Evolutionary conservation across 2,329 filamentous ascomycete genomes (phyloP).

Genomic region (Colletotrichum eremochloae): DNA sequence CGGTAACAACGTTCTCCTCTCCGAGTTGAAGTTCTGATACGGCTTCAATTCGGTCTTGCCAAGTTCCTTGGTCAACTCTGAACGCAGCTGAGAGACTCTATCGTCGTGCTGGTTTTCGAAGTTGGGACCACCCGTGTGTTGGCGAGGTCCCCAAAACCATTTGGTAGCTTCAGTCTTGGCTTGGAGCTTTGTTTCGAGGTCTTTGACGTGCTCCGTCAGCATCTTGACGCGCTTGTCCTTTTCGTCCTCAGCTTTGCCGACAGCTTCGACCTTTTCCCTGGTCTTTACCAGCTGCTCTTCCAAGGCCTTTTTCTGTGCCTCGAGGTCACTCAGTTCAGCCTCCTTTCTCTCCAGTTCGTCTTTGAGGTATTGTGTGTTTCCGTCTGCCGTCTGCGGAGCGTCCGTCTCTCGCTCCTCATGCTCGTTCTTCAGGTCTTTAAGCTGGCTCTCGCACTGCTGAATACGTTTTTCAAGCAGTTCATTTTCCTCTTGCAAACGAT

Average conservation of each 20-base stretch:
- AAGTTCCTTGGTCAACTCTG: conserved; percentile 12
- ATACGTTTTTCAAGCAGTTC: conserved; percentile 1
- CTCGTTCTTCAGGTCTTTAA: background rate
- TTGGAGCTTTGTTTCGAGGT: conserved; percentile 11
- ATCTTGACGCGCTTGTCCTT: background rate
- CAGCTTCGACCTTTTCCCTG: background rate
- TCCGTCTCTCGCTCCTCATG: background rate
- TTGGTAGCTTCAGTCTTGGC: conserved; percentile 19
- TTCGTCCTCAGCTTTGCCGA: background rate
- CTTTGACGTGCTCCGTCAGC: background rate
- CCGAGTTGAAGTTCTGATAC: background rate
- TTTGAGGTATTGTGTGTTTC: background rate
- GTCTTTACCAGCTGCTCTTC: conserved; percentile 2
- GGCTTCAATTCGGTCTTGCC: background rate
- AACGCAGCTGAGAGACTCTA: conserved; percentile 7
- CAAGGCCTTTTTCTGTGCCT: conserved; percentile 8
- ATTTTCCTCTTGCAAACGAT: conserved; percentile 13
- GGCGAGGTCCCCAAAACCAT: conserved; percentile 10
- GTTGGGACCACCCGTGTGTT: background rate
- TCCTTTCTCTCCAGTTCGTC: conserved; percentile 8
- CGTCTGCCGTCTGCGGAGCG: background rate
- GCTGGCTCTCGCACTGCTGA: background rate
- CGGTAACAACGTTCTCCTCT: background rate
- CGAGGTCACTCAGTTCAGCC: background rate
- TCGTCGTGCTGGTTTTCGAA: background rate